These are phyloP conservation scores for Penicillium sp. DNA, from an alignment of 2,329 filamentous ascomycete species.

Conservation along the genomic window DNA sequence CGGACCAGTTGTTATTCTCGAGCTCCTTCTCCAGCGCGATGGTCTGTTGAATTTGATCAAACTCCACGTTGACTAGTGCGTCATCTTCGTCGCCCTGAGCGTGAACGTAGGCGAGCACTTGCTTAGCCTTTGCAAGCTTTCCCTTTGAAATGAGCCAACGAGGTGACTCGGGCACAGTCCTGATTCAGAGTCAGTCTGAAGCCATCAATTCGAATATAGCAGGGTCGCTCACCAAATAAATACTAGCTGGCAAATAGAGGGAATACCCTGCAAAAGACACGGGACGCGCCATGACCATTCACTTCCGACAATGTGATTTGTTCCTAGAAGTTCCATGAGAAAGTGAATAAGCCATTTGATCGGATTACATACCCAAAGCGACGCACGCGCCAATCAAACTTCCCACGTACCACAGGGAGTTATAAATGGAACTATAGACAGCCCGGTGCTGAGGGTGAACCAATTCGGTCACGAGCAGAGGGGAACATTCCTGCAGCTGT, in stretches of 20 bases:
- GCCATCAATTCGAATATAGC: constrained; percentile 41
- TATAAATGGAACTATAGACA: constrained; percentile 52
- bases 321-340: constrained; percentile 19
- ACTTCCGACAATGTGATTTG: constrained; percentile 35
- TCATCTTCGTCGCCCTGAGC: constrained; percentile 40
- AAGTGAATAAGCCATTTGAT: constrained; percentile 7
- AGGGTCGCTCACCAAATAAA: constrained; percentile 33
- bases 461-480: constrained; percentile 46
- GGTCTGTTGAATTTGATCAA: constrained; percentile 15
- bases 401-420: constrained; percentile 52
- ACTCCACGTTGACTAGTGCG: constrained; percentile 20
- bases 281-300: constrained; percentile 60
- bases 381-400: constrained; percentile 48
- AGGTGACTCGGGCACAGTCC: constrained; percentile 61
- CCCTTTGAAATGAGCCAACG: constrained; percentile 44
- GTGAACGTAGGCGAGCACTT: constrained; percentile 36
- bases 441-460: constrained; percentile 52
- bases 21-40: constrained; percentile 15
- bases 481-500: constrained; percentile 39
- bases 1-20: constrained; percentile 11
- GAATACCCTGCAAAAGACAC: constrained; percentile 63
- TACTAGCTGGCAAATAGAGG: constrained; percentile 54
- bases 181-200: constrained; percentile 9
- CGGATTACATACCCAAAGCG: constrained; percentile 14
- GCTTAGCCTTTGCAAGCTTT: constrained; percentile 22